Evolutionary conservation across 2,329 filamentous ascomycete genomes (phyloP).

Genomic region (Xylariaceae sp.): DNA sequence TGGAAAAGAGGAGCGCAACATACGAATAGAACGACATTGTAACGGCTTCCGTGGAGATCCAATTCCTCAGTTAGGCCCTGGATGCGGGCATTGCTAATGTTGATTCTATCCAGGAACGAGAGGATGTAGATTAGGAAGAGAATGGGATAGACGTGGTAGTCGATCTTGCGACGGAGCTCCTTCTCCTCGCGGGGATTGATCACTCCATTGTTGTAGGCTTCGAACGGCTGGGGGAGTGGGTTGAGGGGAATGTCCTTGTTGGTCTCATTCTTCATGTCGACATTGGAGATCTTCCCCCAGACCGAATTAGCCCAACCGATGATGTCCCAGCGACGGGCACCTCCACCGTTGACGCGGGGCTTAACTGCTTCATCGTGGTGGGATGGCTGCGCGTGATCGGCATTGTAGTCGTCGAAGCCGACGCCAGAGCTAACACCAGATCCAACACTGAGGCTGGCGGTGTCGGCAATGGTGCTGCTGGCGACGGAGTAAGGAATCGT

Average conservation of each 20-base stretch:
- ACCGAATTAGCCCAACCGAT: not conserved
- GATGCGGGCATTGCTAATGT: conserved; percentile 45
- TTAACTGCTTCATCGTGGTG: not conserved
- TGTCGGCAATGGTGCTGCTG: not conserved
- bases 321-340: not conserved
- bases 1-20: conserved; percentile 16
- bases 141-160: conserved; percentile 38
- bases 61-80: conserved; percentile 41
- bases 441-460: not conserved
- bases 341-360: not conserved
- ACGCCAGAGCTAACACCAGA: too few relatives aligned
- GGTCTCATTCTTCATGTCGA: not conserved
- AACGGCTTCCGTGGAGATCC: conserved; percentile 37
- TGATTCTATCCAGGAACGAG: conserved; percentile 42
- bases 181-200: conserved; percentile 34
- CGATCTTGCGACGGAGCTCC: conserved; percentile 38
- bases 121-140: conserved; percentile 40
- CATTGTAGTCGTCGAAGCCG: not conserved
- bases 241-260: not conserved
- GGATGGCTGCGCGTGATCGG: not conserved
- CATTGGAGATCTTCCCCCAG: not conserved
- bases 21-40: conserved; percentile 40
- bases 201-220: too few relatives aligned
- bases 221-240: too few relatives aligned
- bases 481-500: not conserved